Conservation (phyloP, 2,329 filamentous ascomycete genomes). For the Neoascochyta sp. region DNA sequence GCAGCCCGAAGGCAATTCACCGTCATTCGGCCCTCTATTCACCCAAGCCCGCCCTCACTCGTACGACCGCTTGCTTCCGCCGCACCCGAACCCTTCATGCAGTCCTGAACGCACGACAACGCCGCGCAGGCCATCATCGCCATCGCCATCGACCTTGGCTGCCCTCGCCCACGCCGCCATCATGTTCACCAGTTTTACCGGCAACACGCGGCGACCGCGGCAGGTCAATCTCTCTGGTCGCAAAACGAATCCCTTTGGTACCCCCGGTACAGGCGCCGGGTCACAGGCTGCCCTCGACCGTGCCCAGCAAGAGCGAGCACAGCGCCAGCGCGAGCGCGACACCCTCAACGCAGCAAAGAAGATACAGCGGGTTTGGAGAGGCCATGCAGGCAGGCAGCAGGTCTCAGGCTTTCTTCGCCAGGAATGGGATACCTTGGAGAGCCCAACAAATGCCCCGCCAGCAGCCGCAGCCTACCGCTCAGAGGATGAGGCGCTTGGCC, state of each 20-base stretch:
- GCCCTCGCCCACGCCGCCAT: slow-evolving; percentile 10
- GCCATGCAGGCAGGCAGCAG: slow-evolving; percentile 60
- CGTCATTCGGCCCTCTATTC: slow-evolving; percentile 1
- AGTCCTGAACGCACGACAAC: slow-evolving; percentile 5
- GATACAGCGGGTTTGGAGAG: slow-evolving; percentile 81
- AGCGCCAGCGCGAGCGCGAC: slow-evolving; percentile 76
- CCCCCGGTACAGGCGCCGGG: slow-evolving; percentile 58
- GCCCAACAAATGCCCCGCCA: slow-evolving; percentile 3
- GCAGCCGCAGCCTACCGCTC: slow-evolving; percentile 32
- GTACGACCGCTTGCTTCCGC: background rate
- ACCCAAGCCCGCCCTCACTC: background rate
- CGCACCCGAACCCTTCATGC: slow-evolving; percentile 1
- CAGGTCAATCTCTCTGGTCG: slow-evolving; percentile 94
- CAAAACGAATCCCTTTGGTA: slow-evolving; percentile 72
- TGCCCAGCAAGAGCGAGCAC: slow-evolving; percentile 79
- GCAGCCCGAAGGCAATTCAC: slow-evolving; percentile 12
- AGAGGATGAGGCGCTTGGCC: slow-evolving; percentile 38
- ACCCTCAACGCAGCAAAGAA: slow-evolving; percentile 67
- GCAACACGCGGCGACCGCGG: slow-evolving; percentile 75
- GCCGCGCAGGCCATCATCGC: slow-evolving; percentile 2
- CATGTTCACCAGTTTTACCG: slow-evolving; percentile 93
- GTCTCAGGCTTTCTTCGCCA: slow-evolving; percentile 53
- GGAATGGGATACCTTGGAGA: slow-evolving; percentile 32
- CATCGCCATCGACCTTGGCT: background rate
- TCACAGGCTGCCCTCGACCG: slow-evolving; percentile 75